Conservation (phyloP, 1,284 basidiomycete species). For the Rhodotorula sp. region DNA sequence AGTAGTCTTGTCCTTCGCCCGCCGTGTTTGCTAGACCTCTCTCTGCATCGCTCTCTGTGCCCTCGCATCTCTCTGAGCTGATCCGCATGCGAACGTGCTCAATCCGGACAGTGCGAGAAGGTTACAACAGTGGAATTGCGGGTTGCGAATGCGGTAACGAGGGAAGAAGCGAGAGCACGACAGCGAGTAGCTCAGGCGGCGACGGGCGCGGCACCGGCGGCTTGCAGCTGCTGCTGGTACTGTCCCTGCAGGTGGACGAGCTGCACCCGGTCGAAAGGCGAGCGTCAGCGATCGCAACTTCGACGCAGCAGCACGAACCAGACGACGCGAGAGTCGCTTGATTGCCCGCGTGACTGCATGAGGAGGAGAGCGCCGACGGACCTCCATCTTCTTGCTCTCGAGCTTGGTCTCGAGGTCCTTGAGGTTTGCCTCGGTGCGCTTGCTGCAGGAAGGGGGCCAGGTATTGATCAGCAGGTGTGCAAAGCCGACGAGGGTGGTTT, state of each 20-base stretch:
- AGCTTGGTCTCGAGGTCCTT: conserved; percentile 71
- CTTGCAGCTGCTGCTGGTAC: conserved; percentile 27
- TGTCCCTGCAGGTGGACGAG: conserved; percentile 43
- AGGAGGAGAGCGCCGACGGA: conserved; percentile 50
- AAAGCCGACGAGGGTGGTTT: not conserved
- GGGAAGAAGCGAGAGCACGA: not conserved
- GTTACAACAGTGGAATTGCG: too few species aligned
- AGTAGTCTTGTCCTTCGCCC: too few species aligned
- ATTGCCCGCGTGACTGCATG: too few species aligned
- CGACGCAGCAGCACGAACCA: not conserved
- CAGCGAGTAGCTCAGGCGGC: not conserved
- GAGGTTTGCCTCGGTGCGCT: conserved; percentile 75
- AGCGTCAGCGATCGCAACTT: not conserved
- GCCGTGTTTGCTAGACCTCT: too few species aligned
- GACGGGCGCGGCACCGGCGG: not conserved
- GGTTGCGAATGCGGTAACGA: not conserved
- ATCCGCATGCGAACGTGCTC: too few species aligned
- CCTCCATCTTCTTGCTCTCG: conserved; percentile 78
- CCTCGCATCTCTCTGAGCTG: too few species aligned
- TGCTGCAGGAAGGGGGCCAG: conserved; percentile 56
- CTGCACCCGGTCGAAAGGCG: conserved; percentile 1
- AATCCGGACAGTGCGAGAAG: too few species aligned
- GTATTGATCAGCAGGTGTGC: not conserved
- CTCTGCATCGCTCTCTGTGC: too few species aligned
- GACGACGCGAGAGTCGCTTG: not conserved